Base-by-base conservation (phyloP, 2,329 filamentous ascomycete genomes). In the Cladosporium velox region DNA sequence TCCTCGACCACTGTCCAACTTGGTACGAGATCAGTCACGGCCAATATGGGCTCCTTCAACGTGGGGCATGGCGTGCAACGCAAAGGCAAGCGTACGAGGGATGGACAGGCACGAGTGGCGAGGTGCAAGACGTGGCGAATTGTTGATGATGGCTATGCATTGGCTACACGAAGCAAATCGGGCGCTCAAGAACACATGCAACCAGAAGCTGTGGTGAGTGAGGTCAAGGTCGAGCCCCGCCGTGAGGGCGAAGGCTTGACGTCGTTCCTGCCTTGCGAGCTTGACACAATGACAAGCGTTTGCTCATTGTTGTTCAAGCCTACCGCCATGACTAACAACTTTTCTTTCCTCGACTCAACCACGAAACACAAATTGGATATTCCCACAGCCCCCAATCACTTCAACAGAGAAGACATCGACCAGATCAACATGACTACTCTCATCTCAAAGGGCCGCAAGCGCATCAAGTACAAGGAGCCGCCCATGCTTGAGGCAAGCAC, bases 401-500 rank as follows among this genome's bases (percentile, higher is more conserved):
- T 34, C 30, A n/a, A 15, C 28, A 55, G 18, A 12, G 24, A 24
- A 24, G 24, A 8, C 34, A 12, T 30, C 34, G 18, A 1, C 30
- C 32, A 41, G 2, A 32, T 18, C 6, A 30, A n/a, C 52, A 49
- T 34, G 26, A n/a, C 18, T 24, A 7, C 59, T n/a, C 18, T 28
- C 44, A 35, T 35, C 11, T 1, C 7, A 7, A 18, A 55, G 24
- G 18, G 52, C 30, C 51, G 52, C 52, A n/a, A 30, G 26, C 59
- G 59, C 30, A 5, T 62, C 30, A 62, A 62, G 10, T 62, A 62
- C 59, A 62, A 32, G 1, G 59, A 62, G 6, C 12, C 59, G 24
- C 49, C 28, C 21, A 21, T 52, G 10, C 28, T 34, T 34, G 41
- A 3, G 3, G 7, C 41, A 47, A 21, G 3, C 41, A 15, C 52